phyloP scores from a whole-genome alignment of 257 asterid species.

The Petrea volubilis region DNA sequence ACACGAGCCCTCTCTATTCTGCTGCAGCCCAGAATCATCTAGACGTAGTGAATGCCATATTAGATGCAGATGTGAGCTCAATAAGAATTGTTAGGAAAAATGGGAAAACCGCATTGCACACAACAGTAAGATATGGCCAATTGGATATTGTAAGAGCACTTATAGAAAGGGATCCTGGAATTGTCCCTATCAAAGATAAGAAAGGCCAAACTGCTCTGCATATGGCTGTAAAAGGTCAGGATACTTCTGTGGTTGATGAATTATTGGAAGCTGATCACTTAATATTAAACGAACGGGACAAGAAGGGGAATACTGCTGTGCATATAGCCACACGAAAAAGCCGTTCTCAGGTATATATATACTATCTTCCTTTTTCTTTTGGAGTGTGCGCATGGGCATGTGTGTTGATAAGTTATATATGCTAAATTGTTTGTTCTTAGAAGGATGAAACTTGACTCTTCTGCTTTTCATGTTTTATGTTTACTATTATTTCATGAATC shows the following conservation, averaged over 20 bases:
- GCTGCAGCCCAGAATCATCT: slow-evolving; percentile 82
- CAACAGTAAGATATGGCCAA: slow-evolving; percentile 87
- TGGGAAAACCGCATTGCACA: slow-evolving; percentile 90
- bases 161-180: slow-evolving; percentile 70
- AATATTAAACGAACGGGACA: slow-evolving; percentile 81
- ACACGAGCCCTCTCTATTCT: slow-evolving; percentile 93
- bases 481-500: too few species aligned
- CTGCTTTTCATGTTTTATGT: not conserved
- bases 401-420: too few species aligned
- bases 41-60: slow-evolving; percentile 76
- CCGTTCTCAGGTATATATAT: slow-evolving; percentile 70
- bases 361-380: too few species aligned
- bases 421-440: not conserved
- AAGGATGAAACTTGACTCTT: not conserved
- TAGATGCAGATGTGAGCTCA: slow-evolving; percentile 74
- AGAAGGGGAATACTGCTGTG: slow-evolving; percentile 89
- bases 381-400: too few species aligned
- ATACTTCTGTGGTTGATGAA: slow-evolving; percentile 70
- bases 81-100: slow-evolving; percentile 79
- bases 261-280: slow-evolving; percentile 74
- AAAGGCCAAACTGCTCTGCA: slow-evolving; percentile 98
- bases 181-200: slow-evolving; percentile 78
- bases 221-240: slow-evolving; percentile 99
- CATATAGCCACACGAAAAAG: slow-evolving; percentile 91
- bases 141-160: slow-evolving; percentile 69